These are phyloP conservation scores for Thielaviopsis ethacetica DNA, from an alignment of 2,329 filamentous ascomycete genomes.

Conservation along the genomic window DNA sequence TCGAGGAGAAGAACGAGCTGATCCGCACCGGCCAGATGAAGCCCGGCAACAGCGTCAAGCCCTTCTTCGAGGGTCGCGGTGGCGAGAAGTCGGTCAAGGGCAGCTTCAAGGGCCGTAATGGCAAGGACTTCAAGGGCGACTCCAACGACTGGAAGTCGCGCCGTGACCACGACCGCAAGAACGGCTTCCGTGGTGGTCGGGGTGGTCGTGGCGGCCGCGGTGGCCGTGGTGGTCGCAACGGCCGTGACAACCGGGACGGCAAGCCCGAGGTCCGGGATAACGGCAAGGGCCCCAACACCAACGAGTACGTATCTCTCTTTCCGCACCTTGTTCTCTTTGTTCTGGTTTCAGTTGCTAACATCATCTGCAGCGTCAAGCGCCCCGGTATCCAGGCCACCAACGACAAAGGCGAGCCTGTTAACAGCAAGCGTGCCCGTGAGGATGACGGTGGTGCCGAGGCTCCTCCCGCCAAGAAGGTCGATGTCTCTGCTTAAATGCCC, in stretches of 20 bases:
- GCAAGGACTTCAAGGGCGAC: slow-evolving; percentile 25
- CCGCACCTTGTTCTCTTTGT: slow-evolving; percentile 8
- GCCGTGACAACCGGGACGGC: slow-evolving; percentile 23
- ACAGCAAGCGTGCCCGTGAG: slow-evolving; percentile 39
- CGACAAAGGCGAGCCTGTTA: slow-evolving; percentile 22
- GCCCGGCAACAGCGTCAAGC: slow-evolving; percentile 31
- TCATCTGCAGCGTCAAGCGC: slow-evolving; percentile 19
- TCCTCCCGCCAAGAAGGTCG: slow-evolving; percentile 45
- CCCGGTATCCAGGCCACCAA: slow-evolving; percentile 30
- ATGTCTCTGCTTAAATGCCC: slow-evolving; percentile 21
- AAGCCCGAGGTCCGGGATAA: slow-evolving; percentile 10
- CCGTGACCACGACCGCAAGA: slow-evolving; percentile 43
- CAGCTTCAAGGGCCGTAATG: slow-evolving; percentile 23
- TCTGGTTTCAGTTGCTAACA: slow-evolving; percentile 11
- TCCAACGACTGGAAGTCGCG: slow-evolving; percentile 48
- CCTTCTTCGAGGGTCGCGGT: slow-evolving; percentile 34
- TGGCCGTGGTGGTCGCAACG: slow-evolving; percentile 26
- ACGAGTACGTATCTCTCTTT: slow-evolving; percentile 18
- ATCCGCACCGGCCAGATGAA: slow-evolving; percentile 56
- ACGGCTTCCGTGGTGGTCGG: slow-evolving; percentile 36
- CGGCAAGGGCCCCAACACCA: slow-evolving; percentile 18
- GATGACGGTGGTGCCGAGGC: slow-evolving; percentile 27
- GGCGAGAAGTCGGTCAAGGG: slow-evolving; percentile 19
- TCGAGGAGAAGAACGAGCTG: slow-evolving; percentile 56
- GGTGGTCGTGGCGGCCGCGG: slow-evolving; percentile 25